Conservation (phyloP, 2,329 filamentous ascomycete genomes). For the Aspergillus aculeatinus region DNA sequence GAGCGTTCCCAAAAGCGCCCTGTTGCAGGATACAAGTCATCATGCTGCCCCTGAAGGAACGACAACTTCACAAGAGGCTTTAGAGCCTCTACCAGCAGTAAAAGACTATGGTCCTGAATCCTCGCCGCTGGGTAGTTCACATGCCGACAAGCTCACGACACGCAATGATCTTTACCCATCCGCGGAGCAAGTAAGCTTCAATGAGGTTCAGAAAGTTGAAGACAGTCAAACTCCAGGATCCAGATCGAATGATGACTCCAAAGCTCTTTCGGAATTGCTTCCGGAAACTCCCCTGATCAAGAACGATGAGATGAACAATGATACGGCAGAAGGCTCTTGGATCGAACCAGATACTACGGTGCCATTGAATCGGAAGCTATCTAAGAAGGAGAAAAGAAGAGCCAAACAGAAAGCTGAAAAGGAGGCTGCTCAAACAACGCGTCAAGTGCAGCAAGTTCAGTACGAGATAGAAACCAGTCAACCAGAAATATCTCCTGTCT, state of each 20-base stretch:
- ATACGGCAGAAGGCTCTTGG: slow-evolving; percentile 13
- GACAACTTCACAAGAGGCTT: background rate
- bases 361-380: slow-evolving; percentile 26
- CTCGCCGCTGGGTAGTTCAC: background rate
- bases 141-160: background rate
- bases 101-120: background rate
- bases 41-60: background rate
- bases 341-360: slow-evolving; percentile 8
- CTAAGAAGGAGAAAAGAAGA: slow-evolving; percentile 41
- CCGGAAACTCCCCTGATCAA: background rate
- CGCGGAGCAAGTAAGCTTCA: background rate
- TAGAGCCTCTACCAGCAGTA: background rate
- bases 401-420: slow-evolving; percentile 29
- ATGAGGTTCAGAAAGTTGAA: background rate
- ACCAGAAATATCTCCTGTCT: slow-evolving; percentile 1
- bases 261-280: background rate
- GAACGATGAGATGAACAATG: slow-evolving; percentile 12
- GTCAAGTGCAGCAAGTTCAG: slow-evolving; percentile 6
- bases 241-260: no score
- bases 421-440: slow-evolving; percentile 9
- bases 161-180: background rate
- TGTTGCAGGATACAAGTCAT: background rate
- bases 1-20: background rate
- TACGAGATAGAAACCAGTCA: slow-evolving; percentile 5
- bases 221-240: no score